Percentiles rank a stretch among this genome's conserved stretches.
Evolutionary conservation across 2,329 filamentous ascomycete genomes (phyloP).

Genomic region (Claviceps digitariae): DNA sequence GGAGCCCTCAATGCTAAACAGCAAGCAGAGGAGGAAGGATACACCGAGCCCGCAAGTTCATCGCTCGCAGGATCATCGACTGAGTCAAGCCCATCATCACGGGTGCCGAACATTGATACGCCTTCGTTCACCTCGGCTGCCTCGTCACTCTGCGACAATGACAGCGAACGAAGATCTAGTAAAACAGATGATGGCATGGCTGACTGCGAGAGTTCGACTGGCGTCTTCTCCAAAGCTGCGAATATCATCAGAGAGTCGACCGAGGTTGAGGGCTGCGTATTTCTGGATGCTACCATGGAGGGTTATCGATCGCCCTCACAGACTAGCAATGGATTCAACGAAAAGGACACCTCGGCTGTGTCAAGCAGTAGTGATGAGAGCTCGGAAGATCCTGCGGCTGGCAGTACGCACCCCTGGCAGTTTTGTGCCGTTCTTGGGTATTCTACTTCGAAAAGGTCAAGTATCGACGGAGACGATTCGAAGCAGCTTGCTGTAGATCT

Average conservation of each 20-base stretch:
- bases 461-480: slow-evolving; percentile 15
- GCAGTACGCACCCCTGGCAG: background rate
- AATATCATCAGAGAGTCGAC: slow-evolving; percentile 28
- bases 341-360: slow-evolving; percentile 2
- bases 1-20: slow-evolving; percentile 8
- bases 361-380: slow-evolving; percentile 13
- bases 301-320: background rate
- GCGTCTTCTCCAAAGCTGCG: slow-evolving; percentile 29
- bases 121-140: background rate
- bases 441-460: slow-evolving; percentile 18
- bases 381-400: background rate
- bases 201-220: background rate
- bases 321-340: background rate
- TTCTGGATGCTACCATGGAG: slow-evolving; percentile 13
- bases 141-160: background rate
- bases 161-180: background rate
- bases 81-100: background rate
- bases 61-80: no score
- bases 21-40: background rate
- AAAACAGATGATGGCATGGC: background rate
- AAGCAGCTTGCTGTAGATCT: slow-evolving; percentile 11
- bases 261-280: slow-evolving; percentile 24
- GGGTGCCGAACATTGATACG: background rate
- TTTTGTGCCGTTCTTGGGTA: slow-evolving; percentile 24
- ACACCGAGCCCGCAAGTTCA: background rate